Evolutionary conservation across 192 early-diverging fungal species (phyloP), one percentile per base, ranked within the genome.

Genomic region (Umbelopsis vinacea): DNA sequence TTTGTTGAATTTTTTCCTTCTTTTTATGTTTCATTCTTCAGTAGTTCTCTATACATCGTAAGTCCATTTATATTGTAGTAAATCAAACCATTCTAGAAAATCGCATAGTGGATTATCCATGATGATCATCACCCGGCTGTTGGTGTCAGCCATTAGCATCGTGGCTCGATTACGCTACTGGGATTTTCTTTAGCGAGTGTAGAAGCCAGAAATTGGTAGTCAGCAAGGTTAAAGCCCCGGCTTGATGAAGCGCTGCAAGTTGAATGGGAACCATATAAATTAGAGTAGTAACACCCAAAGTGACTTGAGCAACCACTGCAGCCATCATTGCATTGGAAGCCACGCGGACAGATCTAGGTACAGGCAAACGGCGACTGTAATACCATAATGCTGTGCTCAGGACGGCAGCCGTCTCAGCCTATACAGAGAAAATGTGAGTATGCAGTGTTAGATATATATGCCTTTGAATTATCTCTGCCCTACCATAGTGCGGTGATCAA

Each of bases 181-280:
- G 88, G 1, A 90, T 76, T 46, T 80, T 81, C 74, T 84, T 86
- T 55, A 94, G 67, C 23, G 86, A 79, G 68, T 95, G 92, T 74
- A 92, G 83, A 35, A 96, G 76, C 85, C 90, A 92, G 48, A 93
- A 75, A n/a, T 91, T 88, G 6, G 92, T 82, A 0, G 95, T 92
- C 70, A 97, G 80, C 22, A 99, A 82, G 38, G 93, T 87, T 46
- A 99, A 83, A 17, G 95, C 94, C 24, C 96, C 96, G 37, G 91
- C 93, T 80, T 99, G 97, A 82, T 99, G 97, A 15, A 94, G 93
- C 15, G 96, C 94, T 5, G 96, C 97, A 68, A 97, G 83, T 26
- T 91, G 89, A 54, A 95, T 90, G 19, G 97, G 97, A 3, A 99
- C 97, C 81, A 95, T 90, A 76, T 95, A 94, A 29, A 99, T 84